Evolutionary conservation across 2,329 filamentous ascomycete genomes (phyloP).

Genomic region (Sclerotinia glacialis): DNA sequence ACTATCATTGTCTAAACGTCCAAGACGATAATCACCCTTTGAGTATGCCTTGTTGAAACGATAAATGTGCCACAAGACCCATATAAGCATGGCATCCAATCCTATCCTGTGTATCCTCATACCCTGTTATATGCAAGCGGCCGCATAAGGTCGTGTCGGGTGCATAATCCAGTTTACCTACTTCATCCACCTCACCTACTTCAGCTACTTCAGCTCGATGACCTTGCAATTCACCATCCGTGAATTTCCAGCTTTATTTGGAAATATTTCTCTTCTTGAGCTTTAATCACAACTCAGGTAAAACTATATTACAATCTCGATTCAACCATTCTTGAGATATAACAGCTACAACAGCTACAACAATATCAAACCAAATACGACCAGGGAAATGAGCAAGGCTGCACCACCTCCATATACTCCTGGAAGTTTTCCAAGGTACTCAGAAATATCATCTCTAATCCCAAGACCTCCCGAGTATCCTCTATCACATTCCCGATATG

Average conservation of each 20-base stretch:
- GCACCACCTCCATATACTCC: neutral
- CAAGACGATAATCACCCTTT: neutral
- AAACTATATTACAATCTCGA: neutral
- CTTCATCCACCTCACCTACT: no score
- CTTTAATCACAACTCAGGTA: neutral
- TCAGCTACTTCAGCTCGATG: neutral
- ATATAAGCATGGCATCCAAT: neutral
- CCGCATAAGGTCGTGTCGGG: neutral
- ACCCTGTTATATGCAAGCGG: constrained; percentile 8
- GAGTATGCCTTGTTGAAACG: neutral
- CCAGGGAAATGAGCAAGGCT: neutral
- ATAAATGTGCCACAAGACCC: neutral
- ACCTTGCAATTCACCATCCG: neutral
- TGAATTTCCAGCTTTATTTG: neutral
- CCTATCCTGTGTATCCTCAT: neutral
- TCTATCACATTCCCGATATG: no score
- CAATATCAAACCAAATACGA: neutral
- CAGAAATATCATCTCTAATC: neutral
- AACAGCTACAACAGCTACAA: neutral
- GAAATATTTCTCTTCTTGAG: neutral
- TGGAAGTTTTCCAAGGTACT: neutral
- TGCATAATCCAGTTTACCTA: no score
- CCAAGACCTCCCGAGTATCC: neutral
- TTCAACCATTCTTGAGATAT: neutral
- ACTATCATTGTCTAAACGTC: neutral